Evolutionary conservation across 2,329 filamentous ascomycete genomes (phyloP), one percentile per base, ranked within the genome.

Genomic region (Botrytis cinerea): DNA sequence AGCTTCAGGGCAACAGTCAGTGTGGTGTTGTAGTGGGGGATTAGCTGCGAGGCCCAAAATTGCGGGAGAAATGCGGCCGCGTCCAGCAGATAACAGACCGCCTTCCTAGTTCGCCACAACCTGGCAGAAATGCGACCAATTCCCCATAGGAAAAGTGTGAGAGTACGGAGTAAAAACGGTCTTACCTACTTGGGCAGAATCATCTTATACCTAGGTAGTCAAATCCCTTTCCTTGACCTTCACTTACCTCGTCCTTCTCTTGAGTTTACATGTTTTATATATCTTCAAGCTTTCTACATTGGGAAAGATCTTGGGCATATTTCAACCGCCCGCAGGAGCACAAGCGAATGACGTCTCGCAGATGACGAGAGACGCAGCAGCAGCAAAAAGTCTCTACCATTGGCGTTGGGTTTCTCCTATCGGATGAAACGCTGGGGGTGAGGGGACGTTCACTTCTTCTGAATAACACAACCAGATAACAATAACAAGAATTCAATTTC

Each of bases 1-100:
- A 40, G 60, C 35, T n/a, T 62, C 62, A 64, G 16, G 16, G n/a
- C 38, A 63, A 40, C 61, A 67, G 62, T 16, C 61, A 67, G 62
- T 16, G 14, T 46, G n/a, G 43, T 63, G 38, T 57, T 57, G 51
- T 57, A 28, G 51, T 57, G 61, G 61, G 61, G 25, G 40, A 45
- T 62, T n/a, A 62, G 60, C 38, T 45, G 25, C 20, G 28, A 45
- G n/a, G 38, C 14, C 60, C 5, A 45, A 63, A 51, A 51, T 48
- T 38, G 25, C 22, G n/a, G 59, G 25, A 63, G 14, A 63, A 28
- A 28, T 63, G 38, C 60, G 60, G 60, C 60, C 60, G 38, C 60
- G 6, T 40, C 60, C 25, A 20, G 20, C 12, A 5, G 12, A n/a
- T 28, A 0, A 1, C 5, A 61, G 9, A 57, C n/a, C 51, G 51